A percentile compares a stretch with the other conserved stretches of the same genome.
phyloP scores from a whole-genome alignment of 768 basidiomycete species.

The Termitomyces heimii region DNA sequence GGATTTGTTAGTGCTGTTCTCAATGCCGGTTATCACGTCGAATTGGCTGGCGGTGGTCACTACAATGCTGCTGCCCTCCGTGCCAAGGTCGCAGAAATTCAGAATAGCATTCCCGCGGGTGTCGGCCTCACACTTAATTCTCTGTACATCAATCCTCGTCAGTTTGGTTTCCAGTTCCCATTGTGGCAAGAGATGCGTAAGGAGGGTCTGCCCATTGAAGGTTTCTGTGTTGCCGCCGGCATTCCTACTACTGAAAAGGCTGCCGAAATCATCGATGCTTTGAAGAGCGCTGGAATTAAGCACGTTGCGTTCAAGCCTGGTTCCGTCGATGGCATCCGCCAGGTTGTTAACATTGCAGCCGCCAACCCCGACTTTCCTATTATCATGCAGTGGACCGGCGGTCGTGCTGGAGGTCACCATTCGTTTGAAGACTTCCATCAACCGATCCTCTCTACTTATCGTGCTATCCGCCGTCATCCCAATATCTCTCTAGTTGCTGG shows the following conservation, averaged over 20 bases:
- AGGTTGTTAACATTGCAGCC: conserved; percentile 93
- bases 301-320: conserved; percentile 99
- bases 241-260: conserved; percentile 97
- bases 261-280: conserved; percentile 86
- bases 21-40: conserved; percentile 92
- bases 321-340: conserved; percentile 94
- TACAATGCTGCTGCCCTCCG: conserved; percentile 90
- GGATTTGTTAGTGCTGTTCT: conserved; percentile 93
- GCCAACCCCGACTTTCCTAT: conserved; percentile 95
- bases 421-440: conserved; percentile 99
- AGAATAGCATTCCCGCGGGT: conserved; percentile 75
- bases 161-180: conserved; percentile 95
- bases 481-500: conserved; percentile 92
- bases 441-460: conserved; percentile 87
- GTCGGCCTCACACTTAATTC: conserved; percentile 92
- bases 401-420: conserved; percentile 97
- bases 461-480: conserved; percentile 78
- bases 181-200: conserved; percentile 97
- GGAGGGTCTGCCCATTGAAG: conserved; percentile 93
- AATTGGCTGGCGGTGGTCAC: conserved; percentile 97
- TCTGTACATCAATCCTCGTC: conserved; percentile 96
- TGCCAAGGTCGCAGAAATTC: conserved; percentile 89
- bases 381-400: conserved; percentile 99
- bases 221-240: conserved; percentile 98
- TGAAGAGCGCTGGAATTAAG: conserved; percentile 82